These are phyloP conservation scores for Paraphysoderma sedebokerense DNA, from an alignment of 371 early-diverging fungal genomes.

Conservation along the genomic window DNA sequence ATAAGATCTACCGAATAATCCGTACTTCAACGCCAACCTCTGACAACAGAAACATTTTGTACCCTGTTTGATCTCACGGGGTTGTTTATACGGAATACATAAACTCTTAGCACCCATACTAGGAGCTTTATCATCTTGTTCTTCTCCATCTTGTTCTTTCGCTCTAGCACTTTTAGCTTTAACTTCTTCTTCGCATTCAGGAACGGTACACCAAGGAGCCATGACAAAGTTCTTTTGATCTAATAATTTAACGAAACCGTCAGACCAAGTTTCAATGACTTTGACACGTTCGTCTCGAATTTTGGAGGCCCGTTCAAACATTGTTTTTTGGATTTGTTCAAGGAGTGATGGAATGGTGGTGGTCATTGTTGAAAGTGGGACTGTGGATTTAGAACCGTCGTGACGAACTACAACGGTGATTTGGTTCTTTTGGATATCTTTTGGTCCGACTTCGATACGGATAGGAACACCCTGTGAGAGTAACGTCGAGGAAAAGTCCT, in stretches of 20 bases:
- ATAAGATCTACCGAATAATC: slow-evolving; percentile 42
- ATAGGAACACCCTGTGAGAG: slow-evolving; percentile 82
- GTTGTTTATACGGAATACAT: slow-evolving; percentile 95
- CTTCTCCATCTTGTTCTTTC: slow-evolving; percentile 57
- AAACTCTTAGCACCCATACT: slow-evolving; percentile 99
- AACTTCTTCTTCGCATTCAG: slow-evolving; percentile 91
- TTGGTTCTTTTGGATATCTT: slow-evolving; percentile 76
- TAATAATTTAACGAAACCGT: slow-evolving; percentile 69
- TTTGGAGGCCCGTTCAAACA: slow-evolving; percentile 78
- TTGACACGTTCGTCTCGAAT: slow-evolving; percentile 61
- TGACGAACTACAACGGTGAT: slow-evolving; percentile 79
- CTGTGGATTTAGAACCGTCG: slow-evolving; percentile 45
- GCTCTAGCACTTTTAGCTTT: slow-evolving; percentile 75
- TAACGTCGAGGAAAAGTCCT: not conserved
- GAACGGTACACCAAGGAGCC: slow-evolving; percentile 94
- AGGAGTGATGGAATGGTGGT: slow-evolving; percentile 43
- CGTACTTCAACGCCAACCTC: slow-evolving; percentile 20
- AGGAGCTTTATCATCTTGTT: slow-evolving; percentile 69
- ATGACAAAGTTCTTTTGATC: slow-evolving; percentile 76
- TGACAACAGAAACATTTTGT: slow-evolving; percentile 37
- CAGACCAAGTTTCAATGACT: slow-evolving; percentile 69
- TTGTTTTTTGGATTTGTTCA: slow-evolving; percentile 74
- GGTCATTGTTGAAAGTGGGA: slow-evolving; percentile 46
- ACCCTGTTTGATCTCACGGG: slow-evolving; percentile 19
- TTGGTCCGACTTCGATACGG: slow-evolving; percentile 96